Evolutionary conservation across 2,329 filamentous ascomycete species (phyloP).

Genomic region (Chaetomiaceae sp.): DNA sequence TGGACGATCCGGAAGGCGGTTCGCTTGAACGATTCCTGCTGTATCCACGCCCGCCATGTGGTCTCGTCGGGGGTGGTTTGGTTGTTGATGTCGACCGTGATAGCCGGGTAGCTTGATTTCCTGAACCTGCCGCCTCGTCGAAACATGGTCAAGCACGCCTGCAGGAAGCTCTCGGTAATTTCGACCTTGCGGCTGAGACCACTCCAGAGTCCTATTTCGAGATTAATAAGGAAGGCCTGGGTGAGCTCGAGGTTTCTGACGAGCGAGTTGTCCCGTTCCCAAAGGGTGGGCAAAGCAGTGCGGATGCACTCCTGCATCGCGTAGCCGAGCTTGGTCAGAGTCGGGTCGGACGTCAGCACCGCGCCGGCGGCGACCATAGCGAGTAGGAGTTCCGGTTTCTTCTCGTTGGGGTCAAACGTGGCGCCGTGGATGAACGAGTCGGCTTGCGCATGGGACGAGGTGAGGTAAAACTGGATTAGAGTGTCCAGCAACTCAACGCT

Average conservation of each 20-base stretch:
- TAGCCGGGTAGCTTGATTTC: neutral
- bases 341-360: neutral
- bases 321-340: neutral
- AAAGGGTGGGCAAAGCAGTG: neutral
- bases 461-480: slow-evolving; percentile 6
- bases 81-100: neutral
- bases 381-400: slow-evolving; percentile 3
- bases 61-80: neutral
- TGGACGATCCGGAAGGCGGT: slow-evolving; percentile 6
- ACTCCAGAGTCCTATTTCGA: slow-evolving; percentile 4
- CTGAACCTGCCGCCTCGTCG: slow-evolving; percentile 3
- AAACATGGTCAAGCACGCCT: slow-evolving; percentile 5
- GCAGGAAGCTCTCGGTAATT: slow-evolving; percentile 10
- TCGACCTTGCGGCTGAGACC: slow-evolving; percentile 7
- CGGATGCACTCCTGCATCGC: slow-evolving; percentile 8
- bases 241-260: neutral
- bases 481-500: slow-evolving; percentile 5
- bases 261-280: slow-evolving; percentile 1
- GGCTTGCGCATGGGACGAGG: neutral
- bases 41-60: neutral
- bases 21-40: slow-evolving; percentile 6
- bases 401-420: slow-evolving; percentile 3
- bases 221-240: slow-evolving; percentile 3
- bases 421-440: slow-evolving; percentile 8
- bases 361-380: slow-evolving; percentile 5